Conservation (phyloP, 805 yeast genomes). For the Saturnispora diversa region DNA sequence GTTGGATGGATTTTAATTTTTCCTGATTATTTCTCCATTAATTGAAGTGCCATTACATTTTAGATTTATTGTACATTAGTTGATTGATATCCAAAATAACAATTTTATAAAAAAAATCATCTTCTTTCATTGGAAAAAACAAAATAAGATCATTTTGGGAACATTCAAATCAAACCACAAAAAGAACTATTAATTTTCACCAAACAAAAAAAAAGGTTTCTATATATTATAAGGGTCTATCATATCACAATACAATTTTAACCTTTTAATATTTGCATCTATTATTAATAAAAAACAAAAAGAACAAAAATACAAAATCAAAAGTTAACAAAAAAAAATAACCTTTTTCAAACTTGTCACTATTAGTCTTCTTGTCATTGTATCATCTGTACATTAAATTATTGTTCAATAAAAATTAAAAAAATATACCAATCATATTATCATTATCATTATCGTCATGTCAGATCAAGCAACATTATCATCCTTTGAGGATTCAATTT, state of each 20-base stretch:
- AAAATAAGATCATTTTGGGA: no score
- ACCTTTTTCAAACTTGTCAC: slow-evolving; percentile 5
- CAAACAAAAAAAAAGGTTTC: no score
- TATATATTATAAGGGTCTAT: not conserved
- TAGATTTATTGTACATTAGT: slow-evolving; percentile 3
- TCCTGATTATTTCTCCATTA: no score
- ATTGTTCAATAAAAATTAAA: not conserved
- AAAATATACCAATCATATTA: not conserved
- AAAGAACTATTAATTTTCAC: no score
- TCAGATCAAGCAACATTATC: slow-evolving; percentile 31
- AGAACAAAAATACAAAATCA: not conserved
- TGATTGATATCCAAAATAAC: no score
- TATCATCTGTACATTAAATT: slow-evolving; percentile 9
- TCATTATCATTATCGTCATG: slow-evolving; percentile 15
- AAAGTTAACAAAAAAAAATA: not conserved
- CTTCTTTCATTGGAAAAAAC: no score
- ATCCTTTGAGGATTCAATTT: slow-evolving; percentile 26
- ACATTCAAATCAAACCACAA: no score
- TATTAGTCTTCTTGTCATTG: slow-evolving; percentile 10
- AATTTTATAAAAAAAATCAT: no score
- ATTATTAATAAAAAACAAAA: not conserved
- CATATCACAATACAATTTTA: not conserved
- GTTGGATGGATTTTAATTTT: no score
- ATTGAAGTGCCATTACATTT: no score
- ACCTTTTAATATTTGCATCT: not conserved